Base-by-base conservation (phyloP, 495 filamentous ascomycete species). In the Neurospora sublineolata region DNA sequence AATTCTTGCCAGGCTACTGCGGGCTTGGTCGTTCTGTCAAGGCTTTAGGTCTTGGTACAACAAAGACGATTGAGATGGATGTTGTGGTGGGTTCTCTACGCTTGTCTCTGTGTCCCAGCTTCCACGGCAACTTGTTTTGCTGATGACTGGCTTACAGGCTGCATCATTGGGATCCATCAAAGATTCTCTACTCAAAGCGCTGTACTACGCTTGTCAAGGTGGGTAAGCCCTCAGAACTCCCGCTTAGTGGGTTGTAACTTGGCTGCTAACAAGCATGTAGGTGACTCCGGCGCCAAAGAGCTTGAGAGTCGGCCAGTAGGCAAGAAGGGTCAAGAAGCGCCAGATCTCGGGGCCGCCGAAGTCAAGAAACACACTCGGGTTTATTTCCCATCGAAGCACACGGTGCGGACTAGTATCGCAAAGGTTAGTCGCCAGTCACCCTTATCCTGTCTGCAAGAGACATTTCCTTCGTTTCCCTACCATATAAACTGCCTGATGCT, bases 161-260 rank as follows among this genome's bases (percentile, higher is more conserved):
- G 91, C 94, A 0, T 97, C 95, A 0, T 76, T 98, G 7, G 95
- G 95, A 11, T 87, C 88, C 1, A 76, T 97, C 6, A 92, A 89
- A 23, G 80, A 85, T 23, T 84, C 88, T 9, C 89, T 95, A 68
- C 76, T 97, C 18, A 83, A 85, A 64, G 86, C 85, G 1, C 82
- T 99, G 6, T 95, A 97, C 77, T 82, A 88, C 64, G 92, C 94
- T 2, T 89, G 88, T 20, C 88, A 90, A 82, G 94, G 93, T 89
- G 82, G 71, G 40, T 72, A 2, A 30, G 3, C 5, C 5, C 70
- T 16, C 37, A 64, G 18, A 27, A 30, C n/a, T n/a, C n/a, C n/a
- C n/a, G n/a, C n/a, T n/a, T n/a, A n/a, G n/a, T n/a, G n/a, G n/a
- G n/a, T n/a, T n/a, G n/a, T n/a, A n/a, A n/a, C n/a, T n/a, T n/a